Percentiles rank a stretch among this genome's conserved stretches.
Evolutionary conservation across 805 yeast genomes (phyloP).

Genomic region (Ogataea angusta): DNA sequence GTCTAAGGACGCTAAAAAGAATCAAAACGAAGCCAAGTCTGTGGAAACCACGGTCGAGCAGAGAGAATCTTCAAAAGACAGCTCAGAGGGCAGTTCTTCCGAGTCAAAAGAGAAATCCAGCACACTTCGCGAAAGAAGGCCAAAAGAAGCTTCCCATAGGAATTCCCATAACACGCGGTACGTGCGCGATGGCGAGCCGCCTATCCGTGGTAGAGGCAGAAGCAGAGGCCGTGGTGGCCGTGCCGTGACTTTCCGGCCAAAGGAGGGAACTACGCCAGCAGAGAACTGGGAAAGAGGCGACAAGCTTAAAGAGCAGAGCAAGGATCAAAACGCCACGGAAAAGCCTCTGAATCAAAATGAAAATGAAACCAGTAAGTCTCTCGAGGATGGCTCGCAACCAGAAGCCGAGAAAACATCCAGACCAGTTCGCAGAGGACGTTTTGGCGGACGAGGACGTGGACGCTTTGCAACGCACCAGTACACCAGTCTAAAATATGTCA

Average conservation of each 20-base stretch:
- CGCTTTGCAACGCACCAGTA: conserved; percentile 12
- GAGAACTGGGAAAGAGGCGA: conserved; percentile 13
- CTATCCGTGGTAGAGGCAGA: conserved; percentile 2
- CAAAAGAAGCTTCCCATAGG: neutral
- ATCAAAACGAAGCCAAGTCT: too few relatives aligned
- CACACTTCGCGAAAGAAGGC: conserved; percentile 6
- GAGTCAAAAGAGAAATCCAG: neutral
- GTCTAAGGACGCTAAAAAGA: too few relatives aligned
- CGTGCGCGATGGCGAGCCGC: conserved; percentile 7
- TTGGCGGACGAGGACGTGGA: conserved; percentile 14
- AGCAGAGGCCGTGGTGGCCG: conserved; percentile 1
- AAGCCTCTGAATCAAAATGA: neutral
- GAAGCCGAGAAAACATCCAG: neutral
- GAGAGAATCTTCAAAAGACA: too few relatives aligned
- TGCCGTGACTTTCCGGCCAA: neutral
- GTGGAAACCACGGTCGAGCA: too few relatives aligned
- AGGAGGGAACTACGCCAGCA: neutral
- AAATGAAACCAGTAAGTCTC: neutral
- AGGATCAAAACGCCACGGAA: neutral
- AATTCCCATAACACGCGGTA: conserved; percentile 1
- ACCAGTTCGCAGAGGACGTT: neutral
- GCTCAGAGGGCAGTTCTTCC: too few relatives aligned
- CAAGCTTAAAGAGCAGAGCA: conserved; percentile 6
- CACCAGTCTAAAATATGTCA: conserved; percentile 23
- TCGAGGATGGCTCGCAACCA: conserved; percentile 1